Conservation (phyloP, 768 basidiomycete genomes). For the Lepiota venenata region DNA sequence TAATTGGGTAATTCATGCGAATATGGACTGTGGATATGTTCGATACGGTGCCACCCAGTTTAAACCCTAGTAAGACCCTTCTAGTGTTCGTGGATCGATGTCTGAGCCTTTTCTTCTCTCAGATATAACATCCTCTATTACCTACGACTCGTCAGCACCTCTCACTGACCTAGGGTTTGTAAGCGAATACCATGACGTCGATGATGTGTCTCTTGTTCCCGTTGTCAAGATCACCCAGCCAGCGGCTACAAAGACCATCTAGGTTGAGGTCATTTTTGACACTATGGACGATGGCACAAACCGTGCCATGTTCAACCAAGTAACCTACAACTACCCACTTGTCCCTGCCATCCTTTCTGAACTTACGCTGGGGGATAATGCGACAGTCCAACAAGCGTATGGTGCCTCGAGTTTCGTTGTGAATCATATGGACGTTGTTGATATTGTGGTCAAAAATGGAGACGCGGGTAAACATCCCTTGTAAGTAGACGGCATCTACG, state of each 20-base stretch:
- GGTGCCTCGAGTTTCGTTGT: slow-evolving; percentile 78
- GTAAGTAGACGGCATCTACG: slow-evolving; percentile 47
- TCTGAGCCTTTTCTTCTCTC: background rate
- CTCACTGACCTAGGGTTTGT: slow-evolving; percentile 51
- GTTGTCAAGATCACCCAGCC: slow-evolving; percentile 47
- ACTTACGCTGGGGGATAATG: slow-evolving; percentile 73
- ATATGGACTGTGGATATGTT: slow-evolving; percentile 93
- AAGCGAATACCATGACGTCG: slow-evolving; percentile 54
- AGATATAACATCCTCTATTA: slow-evolving; percentile 85
- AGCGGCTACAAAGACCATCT: slow-evolving; percentile 52
- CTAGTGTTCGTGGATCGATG: background rate
- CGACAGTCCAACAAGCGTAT: slow-evolving; percentile 66
- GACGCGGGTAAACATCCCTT: slow-evolving; percentile 83
- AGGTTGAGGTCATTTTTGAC: slow-evolving; percentile 74
- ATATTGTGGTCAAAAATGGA: slow-evolving; percentile 71
- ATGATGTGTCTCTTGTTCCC: slow-evolving; percentile 72
- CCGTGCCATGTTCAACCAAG: slow-evolving; percentile 69
- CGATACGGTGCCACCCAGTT: slow-evolving; percentile 66
- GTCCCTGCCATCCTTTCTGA: slow-evolving; percentile 78
- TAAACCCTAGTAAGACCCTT: slow-evolving; percentile 65
- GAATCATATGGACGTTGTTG: slow-evolving; percentile 70
- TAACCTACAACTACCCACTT: slow-evolving; percentile 65
- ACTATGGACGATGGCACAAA: slow-evolving; percentile 88
- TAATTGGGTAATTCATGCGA: slow-evolving; percentile 90
- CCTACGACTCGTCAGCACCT: slow-evolving; percentile 57